Conservation (phyloP, 2,329 filamentous ascomycete species). For the Microdochium trichocladiopsis region DNA sequence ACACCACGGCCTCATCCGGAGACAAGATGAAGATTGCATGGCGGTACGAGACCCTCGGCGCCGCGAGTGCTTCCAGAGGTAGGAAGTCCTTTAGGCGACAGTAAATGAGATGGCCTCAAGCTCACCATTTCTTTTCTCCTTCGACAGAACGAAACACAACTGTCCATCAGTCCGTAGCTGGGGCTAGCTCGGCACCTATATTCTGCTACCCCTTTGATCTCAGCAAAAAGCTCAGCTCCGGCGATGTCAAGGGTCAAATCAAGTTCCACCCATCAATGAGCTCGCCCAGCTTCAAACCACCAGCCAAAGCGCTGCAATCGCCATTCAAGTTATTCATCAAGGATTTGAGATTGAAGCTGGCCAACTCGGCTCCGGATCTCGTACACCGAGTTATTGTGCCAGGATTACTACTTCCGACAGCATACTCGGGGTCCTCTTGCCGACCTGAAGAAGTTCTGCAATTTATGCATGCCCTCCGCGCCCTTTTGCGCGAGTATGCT, state of each 20-base stretch:
- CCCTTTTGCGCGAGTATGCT: conserved; percentile 62
- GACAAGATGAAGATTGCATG: conserved; percentile 99
- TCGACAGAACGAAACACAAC: conserved; percentile 15
- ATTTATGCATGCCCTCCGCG: conserved; percentile 74
- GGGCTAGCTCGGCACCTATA: conserved; percentile 16
- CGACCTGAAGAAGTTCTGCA: conserved; percentile 68
- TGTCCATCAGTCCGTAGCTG: conserved; percentile 9
- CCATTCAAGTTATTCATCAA: conserved; percentile 60
- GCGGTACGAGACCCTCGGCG: conserved; percentile 83
- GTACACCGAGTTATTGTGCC: conserved; percentile 84
- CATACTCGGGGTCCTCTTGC: conserved; percentile 65
- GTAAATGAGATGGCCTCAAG: no score
- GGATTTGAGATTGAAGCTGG: conserved; percentile 47
- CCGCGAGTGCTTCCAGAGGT: conserved; percentile 62
- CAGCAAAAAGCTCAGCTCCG: conserved; percentile 51
- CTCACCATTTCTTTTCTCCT: no score
- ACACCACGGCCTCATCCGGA: conserved; percentile 26
- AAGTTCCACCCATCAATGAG: conserved; percentile 38
- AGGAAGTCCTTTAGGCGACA: conserved; percentile 20
- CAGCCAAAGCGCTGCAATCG: conserved; percentile 24
- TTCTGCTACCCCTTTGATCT: conserved; percentile 74
- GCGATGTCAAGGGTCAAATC: conserved; percentile 42
- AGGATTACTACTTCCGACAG: conserved; percentile 74
- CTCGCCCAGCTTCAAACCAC: conserved; percentile 9
- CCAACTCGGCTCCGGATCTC: conserved; percentile 47